Conservation (phyloP, 768 basidiomycete species). For the Suillus subalutaceus region DNA sequence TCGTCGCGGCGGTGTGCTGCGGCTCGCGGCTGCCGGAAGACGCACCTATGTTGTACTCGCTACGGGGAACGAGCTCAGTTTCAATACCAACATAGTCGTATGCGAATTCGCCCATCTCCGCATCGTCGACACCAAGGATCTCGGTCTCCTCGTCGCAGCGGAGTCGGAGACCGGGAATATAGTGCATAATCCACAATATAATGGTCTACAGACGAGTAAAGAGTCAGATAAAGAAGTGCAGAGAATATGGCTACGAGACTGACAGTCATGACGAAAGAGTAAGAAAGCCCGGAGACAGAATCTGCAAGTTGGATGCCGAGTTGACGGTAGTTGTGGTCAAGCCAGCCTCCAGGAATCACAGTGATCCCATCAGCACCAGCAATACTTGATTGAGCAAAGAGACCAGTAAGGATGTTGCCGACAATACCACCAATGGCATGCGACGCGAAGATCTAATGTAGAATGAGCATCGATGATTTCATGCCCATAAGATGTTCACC, state of each 20-base stretch:
- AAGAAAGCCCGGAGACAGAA: conserved; percentile 62
- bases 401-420: conserved; percentile 82
- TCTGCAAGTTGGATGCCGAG: conserved; percentile 86
- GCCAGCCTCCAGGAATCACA: conserved; percentile 79
- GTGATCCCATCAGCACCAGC: conserved; percentile 80
- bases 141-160: conserved; percentile 68
- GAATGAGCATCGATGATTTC: not conserved
- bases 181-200: conserved; percentile 89
- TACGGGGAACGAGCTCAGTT: conserved; percentile 41
- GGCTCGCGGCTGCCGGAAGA: conserved; percentile 39
- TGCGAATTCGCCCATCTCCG: conserved; percentile 88
- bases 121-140: conserved; percentile 86
- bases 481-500: conserved; percentile 21
- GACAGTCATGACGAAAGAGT: conserved; percentile 79
- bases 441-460: conserved; percentile 80
- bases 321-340: conserved; percentile 80
- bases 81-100: conserved; percentile 87
- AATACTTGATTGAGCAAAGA: conserved; percentile 83
- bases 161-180: conserved; percentile 77
- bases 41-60: conserved; percentile 32
- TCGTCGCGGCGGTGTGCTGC: conserved; percentile 27
- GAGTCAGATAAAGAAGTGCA: not conserved
- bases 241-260: conserved; percentile 26
- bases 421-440: conserved; percentile 79
- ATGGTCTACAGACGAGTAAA: conserved; percentile 50